Evolutionary conservation across 495 filamentous ascomycete genomes (phyloP).

Genomic region (Lophiostoma macrostomum): DNA sequence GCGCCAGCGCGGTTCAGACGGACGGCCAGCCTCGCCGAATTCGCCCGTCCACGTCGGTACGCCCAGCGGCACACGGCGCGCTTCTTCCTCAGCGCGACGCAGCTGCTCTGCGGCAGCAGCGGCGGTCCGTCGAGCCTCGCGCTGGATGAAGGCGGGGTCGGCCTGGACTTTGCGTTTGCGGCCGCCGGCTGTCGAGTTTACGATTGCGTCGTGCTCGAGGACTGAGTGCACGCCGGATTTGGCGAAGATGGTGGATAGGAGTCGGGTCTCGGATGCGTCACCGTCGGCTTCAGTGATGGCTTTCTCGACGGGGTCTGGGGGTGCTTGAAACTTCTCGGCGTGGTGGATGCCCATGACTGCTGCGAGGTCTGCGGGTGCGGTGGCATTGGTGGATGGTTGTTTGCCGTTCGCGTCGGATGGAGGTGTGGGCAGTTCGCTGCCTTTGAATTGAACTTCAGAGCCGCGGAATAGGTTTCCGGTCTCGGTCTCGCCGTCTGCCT

Average conservation of each 20-base stretch:
- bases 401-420: constrained; percentile 27
- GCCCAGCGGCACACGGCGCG: constrained; percentile 69
- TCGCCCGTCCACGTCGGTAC: constrained; percentile 92
- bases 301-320: constrained; percentile 7
- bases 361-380: constrained; percentile 32
- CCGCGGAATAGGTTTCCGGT: constrained; percentile 81
- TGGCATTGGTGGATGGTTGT: constrained; percentile 29
- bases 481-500: constrained; percentile 65
- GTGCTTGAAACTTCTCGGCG: constrained; percentile 50
- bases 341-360: constrained; percentile 57
- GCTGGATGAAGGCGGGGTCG: constrained; percentile 69
- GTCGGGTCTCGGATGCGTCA: constrained; percentile 53
- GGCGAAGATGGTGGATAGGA: constrained; percentile 85
- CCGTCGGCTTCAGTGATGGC: constrained; percentile 4
- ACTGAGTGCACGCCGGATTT: constrained; percentile 78
- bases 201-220: constrained; percentile 83
- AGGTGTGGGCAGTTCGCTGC: constrained; percentile 27
- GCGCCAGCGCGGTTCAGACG: constrained; percentile 38
- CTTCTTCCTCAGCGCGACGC: constrained; percentile 66
- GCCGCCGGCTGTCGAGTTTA: constrained; percentile 51
- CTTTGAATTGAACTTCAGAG: constrained; percentile 64
- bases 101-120: constrained; percentile 71
- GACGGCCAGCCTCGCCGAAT: constrained; percentile 67
- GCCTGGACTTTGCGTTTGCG: constrained; percentile 61
- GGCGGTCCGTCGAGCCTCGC: constrained; percentile 78